Conservation (phyloP, 2,329 filamentous ascomycete genomes). For the Aureobasidium subglaciale region DNA sequence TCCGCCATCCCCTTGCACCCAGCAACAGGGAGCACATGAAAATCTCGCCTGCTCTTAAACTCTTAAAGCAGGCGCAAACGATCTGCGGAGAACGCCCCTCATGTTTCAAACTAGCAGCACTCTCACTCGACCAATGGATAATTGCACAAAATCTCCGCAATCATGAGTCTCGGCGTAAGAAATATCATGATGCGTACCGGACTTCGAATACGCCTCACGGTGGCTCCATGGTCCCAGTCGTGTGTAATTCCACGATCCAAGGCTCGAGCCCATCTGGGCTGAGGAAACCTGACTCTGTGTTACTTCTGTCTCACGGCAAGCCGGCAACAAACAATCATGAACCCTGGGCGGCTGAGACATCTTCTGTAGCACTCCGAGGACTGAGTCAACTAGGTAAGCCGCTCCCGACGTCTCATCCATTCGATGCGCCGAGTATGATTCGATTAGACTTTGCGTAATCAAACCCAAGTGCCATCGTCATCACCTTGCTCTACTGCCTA, state of each 20-base stretch:
- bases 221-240: background rate
- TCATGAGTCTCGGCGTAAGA: background rate
- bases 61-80: background rate
- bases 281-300: conserved; percentile 6
- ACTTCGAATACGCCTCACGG: background rate
- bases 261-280: background rate
- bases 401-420: conserved; percentile 6
- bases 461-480: background rate
- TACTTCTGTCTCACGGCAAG: conserved; percentile 6
- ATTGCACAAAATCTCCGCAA: conserved; percentile 5
- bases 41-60: background rate
- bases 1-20: background rate
- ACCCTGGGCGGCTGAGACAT: conserved; percentile 2
- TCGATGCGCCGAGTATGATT: background rate
- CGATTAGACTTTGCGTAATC: conserved; percentile 4
- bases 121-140: background rate
- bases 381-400: conserved; percentile 4
- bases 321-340: background rate
- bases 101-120: conserved; percentile 10
- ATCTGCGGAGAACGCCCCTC: conserved; percentile 11
- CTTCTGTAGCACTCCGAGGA: conserved; percentile 4
- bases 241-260: background rate
- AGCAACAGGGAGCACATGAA: background rate
- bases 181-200: background rate
- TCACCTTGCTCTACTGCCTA: conserved; percentile 18